phyloP scores from a whole-genome alignment of 2,329 filamentous ascomycete species.

The Fusarium domesticum region DNA sequence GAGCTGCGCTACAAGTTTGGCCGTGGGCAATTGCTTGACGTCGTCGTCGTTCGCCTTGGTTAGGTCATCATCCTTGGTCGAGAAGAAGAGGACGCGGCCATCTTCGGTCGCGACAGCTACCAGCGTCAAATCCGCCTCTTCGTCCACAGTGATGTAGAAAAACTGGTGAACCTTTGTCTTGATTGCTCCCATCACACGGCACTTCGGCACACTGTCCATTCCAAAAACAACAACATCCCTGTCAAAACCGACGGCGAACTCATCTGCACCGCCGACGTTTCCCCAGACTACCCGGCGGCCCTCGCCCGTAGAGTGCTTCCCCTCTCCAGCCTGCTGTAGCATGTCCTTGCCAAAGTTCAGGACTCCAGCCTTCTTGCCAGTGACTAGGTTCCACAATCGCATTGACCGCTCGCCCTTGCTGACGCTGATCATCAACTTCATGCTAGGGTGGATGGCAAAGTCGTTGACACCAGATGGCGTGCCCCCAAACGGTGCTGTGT shows the following conservation, averaged over 20 bases:
- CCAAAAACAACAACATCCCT: conserved; percentile 81
- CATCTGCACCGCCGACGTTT: conserved; percentile 63
- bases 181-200: conserved; percentile 64
- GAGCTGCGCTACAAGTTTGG: conserved; percentile 69
- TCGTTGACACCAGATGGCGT: conserved; percentile 88
- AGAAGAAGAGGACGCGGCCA: conserved; percentile 80
- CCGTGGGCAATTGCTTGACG: conserved; percentile 47
- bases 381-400: conserved; percentile 94
- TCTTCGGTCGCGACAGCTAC: conserved; percentile 86
- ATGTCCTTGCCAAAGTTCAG: conserved; percentile 77
- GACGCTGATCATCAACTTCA: conserved; percentile 95
- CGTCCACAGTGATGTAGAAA: conserved; percentile 61
- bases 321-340: conserved; percentile 72
- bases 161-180: conserved; percentile 82
- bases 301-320: conserved; percentile 74
- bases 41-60: conserved; percentile 33
- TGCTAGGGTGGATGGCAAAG: conserved; percentile 91
- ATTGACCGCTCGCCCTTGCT: conserved; percentile 87
- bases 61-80: conserved; percentile 56
- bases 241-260: conserved; percentile 89
- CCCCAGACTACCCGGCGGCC: conserved; percentile 82
- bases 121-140: conserved; percentile 41
- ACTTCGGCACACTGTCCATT: conserved; percentile 80
- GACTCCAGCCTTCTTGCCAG: conserved; percentile 91
- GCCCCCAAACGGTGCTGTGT: conserved; percentile 79